Percentiles rank a stretch among this genome's conserved stretches.
Evolutionary conservation across 495 filamentous ascomycete species (phyloP).

Genomic region (Aspergillus avenaceus): DNA sequence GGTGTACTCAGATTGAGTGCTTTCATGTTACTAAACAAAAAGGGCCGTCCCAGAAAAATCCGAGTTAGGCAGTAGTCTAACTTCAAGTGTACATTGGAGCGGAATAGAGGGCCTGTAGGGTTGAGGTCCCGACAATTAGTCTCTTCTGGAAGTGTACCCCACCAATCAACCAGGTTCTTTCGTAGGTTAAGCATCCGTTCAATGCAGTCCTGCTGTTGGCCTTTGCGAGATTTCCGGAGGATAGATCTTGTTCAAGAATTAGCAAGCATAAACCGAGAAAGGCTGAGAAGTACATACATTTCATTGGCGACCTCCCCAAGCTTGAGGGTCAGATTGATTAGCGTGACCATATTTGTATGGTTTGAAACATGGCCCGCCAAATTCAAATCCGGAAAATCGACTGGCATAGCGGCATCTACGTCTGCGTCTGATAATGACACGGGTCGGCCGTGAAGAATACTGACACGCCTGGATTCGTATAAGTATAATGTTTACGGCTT

Average conservation of each 20-base stretch:
- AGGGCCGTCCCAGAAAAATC: slow-evolving; percentile 47
- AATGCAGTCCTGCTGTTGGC: slow-evolving; percentile 42
- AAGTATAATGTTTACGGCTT: slow-evolving; percentile 6
- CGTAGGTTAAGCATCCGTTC: slow-evolving; percentile 38
- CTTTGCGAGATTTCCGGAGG: slow-evolving; percentile 35
- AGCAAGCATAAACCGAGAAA: neutral
- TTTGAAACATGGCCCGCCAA: slow-evolving; percentile 34
- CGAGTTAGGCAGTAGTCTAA: slow-evolving; percentile 46
- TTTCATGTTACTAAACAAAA: slow-evolving; percentile 44
- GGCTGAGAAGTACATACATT: slow-evolving; percentile 30
- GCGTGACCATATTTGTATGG: slow-evolving; percentile 42
- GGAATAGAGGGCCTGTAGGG: slow-evolving; percentile 35
- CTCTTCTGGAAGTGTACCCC: slow-evolving; percentile 44
- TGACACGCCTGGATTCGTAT: slow-evolving; percentile 25
- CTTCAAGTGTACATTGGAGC: slow-evolving; percentile 47
- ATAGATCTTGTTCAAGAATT: slow-evolving; percentile 20
- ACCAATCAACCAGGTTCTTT: slow-evolving; percentile 45
- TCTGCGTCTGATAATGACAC: slow-evolving; percentile 40
- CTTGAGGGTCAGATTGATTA: slow-evolving; percentile 44
- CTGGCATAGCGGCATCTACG: slow-evolving; percentile 44
- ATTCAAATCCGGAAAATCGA: slow-evolving; percentile 39
- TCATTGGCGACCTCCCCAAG: slow-evolving; percentile 41
- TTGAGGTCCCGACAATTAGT: slow-evolving; percentile 38
- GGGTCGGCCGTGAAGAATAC: slow-evolving; percentile 46
- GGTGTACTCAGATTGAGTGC: slow-evolving; percentile 22